Evolutionary conservation across 805 yeast genomes (phyloP).

Genomic region (Nakazawaea molendinolei): DNA sequence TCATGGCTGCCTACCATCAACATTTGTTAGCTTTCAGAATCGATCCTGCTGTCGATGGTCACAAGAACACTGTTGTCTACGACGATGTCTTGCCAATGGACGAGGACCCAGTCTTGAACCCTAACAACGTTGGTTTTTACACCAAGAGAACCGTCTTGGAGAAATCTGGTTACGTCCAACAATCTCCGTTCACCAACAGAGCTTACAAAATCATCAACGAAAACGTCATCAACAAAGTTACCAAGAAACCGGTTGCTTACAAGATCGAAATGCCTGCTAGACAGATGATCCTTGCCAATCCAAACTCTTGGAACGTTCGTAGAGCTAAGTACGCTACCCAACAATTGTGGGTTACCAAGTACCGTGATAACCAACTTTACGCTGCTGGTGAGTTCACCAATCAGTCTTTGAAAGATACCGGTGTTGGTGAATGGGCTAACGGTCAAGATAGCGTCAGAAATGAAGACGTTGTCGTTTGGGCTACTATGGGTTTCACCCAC

Average conservation of each 20-base stretch:
- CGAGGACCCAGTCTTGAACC: constrained; percentile 45
- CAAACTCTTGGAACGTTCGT: constrained; percentile 55
- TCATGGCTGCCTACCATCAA: constrained; percentile 80
- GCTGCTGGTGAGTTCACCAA: constrained; percentile 88
- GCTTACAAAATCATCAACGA: constrained; percentile 72
- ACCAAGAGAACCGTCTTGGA: constrained; percentile 60
- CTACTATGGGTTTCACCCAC: constrained; percentile 76
- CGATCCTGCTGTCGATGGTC: constrained; percentile 80
- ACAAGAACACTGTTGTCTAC: constrained; percentile 64
- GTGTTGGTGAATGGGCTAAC: constrained; percentile 66
- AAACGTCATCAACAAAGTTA: constrained; percentile 60
- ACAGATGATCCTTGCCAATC: constrained; percentile 67
- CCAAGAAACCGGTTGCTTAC: constrained; percentile 71
- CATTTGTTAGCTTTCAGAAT: constrained; percentile 74
- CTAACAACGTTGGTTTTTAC: constrained; percentile 64
- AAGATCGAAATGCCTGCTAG: constrained; percentile 69
- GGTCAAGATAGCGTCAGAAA: constrained; percentile 65
- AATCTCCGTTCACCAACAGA: constrained; percentile 71
- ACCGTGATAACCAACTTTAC: constrained; percentile 62
- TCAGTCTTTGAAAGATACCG: constrained; percentile 67
- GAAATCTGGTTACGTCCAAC: constrained; percentile 65
- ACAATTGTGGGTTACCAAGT: constrained; percentile 79
- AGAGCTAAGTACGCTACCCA: constrained; percentile 74
- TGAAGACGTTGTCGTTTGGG: constrained; percentile 74
- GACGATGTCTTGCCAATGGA: constrained; percentile 66